A percentile compares a stretch with the other conserved stretches of the same genome.
Conservation (phyloP, 495 filamentous ascomycete species). For the Evernia prunastri region DNA sequence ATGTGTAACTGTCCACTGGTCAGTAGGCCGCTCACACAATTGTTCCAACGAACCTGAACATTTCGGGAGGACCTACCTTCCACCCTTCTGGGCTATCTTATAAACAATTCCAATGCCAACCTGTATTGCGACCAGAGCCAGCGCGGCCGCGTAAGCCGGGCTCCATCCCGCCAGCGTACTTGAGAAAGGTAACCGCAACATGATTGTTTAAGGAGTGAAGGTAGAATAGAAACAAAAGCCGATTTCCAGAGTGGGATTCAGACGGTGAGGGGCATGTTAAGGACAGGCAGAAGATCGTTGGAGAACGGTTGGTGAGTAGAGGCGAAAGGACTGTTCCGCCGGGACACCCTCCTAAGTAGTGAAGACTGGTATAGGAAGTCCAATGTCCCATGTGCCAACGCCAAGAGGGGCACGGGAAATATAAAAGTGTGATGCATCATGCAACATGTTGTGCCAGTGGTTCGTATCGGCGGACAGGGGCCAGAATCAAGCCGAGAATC, state of each 20-base stretch:
- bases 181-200: background rate
- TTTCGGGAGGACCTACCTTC: background rate
- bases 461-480: background rate
- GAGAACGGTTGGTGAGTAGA: background rate
- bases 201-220: background rate
- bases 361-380: background rate
- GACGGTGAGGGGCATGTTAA: background rate
- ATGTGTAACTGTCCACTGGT: constrained; percentile 17
- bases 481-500: background rate
- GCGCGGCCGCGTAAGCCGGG: constrained; percentile 17
- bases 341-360: background rate
- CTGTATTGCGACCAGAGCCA: constrained; percentile 26
- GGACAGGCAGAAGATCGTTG: background rate
- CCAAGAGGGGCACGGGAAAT: constrained; percentile 1
- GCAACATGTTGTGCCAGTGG: too few species aligned
- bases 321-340: background rate
- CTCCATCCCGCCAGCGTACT: background rate
- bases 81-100: constrained; percentile 24
- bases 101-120: constrained; percentile 28
- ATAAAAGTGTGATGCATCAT: background rate
- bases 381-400: background rate
- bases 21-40: background rate
- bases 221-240: background rate
- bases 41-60: background rate
- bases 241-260: background rate